Conservation (phyloP, 306 rosid species). For the Quercus suber region DNA sequence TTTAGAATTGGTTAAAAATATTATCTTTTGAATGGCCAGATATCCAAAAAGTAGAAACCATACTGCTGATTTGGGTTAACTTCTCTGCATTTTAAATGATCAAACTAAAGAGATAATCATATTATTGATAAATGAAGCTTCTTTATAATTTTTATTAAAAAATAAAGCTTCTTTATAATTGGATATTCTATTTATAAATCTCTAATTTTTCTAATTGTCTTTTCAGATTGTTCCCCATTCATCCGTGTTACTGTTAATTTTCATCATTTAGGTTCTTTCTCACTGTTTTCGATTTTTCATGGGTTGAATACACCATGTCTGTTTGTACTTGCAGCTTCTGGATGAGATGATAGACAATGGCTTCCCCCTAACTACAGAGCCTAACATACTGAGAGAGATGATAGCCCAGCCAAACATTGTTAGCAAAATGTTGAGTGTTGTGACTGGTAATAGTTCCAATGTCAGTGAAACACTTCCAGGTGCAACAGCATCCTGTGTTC, state of each 20-base stretch:
- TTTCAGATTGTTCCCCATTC: neutral
- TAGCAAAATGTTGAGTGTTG: slow-evolving; percentile 85
- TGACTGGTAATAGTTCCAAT: slow-evolving; percentile 89
- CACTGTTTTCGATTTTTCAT: neutral
- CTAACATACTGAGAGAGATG: slow-evolving; percentile 84
- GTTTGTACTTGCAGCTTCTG: slow-evolving; percentile 60
- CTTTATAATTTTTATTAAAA: neutral
- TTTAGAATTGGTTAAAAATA: neutral
- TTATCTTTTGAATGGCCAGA: neutral
- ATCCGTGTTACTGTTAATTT: neutral
- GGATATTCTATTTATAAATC: neutral
- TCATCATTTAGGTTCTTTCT: neutral
- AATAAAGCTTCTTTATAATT: neutral
- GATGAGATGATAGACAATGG: slow-evolving; percentile 99
- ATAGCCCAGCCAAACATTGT: slow-evolving; percentile 93
- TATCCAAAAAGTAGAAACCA: neutral
- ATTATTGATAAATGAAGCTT: neutral
- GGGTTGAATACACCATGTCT: neutral
- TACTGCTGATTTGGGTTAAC: neutral
- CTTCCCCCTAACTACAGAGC: slow-evolving; percentile 95
- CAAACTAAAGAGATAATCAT: neutral
- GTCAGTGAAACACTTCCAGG: slow-evolving; percentile 86
- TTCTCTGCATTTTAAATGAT: neutral
- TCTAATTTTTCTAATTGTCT: neutral
- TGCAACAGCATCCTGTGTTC: slow-evolving; percentile 74